Percentiles rank a stretch among this genome's conserved stretches.
These are phyloP conservation scores for Fraxinus greggii DNA, from an alignment of 305 asterid species.

Conservation along the genomic window DNA sequence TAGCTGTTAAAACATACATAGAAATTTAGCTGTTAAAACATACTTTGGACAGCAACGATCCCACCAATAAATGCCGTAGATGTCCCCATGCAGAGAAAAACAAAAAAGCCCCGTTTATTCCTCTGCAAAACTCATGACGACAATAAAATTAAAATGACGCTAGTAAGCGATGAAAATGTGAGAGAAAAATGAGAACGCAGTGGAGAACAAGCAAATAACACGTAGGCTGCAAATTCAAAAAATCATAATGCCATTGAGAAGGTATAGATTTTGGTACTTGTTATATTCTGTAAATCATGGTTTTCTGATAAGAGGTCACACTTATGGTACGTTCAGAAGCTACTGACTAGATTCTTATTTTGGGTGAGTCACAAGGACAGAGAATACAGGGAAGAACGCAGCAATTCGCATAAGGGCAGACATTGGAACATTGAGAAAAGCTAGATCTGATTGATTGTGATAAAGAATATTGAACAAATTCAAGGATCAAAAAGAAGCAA, in stretches of 20 bases:
- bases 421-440: background rate
- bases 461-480: background rate
- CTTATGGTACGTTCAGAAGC: background rate
- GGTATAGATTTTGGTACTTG: slow-evolving; percentile 2
- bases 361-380: background rate
- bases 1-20: slow-evolving; percentile 48
- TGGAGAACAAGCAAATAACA: slow-evolving; percentile 7
- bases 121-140: slow-evolving; percentile 52
- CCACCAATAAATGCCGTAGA: slow-evolving; percentile 58
- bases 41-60: slow-evolving; percentile 70
- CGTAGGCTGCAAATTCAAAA: slow-evolving; percentile 8
- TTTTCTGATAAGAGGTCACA: background rate
- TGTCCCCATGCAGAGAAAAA: slow-evolving; percentile 72
- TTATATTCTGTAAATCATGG: background rate
- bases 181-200: slow-evolving; percentile 9
- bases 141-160: background rate
- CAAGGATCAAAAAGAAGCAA: background rate
- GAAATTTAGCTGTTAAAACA: slow-evolving; percentile 36
- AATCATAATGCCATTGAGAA: background rate
- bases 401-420: background rate
- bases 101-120: slow-evolving; percentile 80
- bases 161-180: slow-evolving; percentile 13
- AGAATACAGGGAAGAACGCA: background rate
- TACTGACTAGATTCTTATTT: background rate
- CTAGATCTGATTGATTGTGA: background rate